Evolutionary conservation across 495 filamentous ascomycete genomes (phyloP).

Genomic region (Patellaria atrata): DNA sequence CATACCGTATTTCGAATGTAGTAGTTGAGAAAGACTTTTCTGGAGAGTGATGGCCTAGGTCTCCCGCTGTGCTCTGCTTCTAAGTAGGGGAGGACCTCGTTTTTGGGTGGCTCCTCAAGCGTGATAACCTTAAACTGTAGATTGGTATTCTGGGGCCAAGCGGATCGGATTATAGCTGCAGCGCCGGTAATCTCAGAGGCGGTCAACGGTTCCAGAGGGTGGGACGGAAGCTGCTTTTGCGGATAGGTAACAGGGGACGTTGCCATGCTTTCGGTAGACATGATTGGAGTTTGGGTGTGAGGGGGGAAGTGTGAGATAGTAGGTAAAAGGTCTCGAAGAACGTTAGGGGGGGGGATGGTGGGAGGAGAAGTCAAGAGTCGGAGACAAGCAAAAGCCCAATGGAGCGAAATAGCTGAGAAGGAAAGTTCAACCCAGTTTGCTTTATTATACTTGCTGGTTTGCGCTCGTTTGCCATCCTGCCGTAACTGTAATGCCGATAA

Average conservation of each 20-base stretch:
- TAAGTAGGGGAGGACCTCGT: slow-evolving; percentile 38
- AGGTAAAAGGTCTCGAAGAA: background rate
- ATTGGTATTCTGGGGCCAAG: slow-evolving; percentile 37
- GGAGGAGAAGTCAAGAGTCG: background rate
- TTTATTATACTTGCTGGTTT: no score
- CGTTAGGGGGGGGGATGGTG: background rate
- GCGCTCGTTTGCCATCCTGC: no score
- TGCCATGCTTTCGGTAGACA: slow-evolving; percentile 16
- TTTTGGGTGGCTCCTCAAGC: slow-evolving; percentile 50
- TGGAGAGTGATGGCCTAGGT: slow-evolving; percentile 31
- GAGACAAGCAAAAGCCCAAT: no score
- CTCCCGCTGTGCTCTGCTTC: slow-evolving; percentile 28
- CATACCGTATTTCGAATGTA: slow-evolving; percentile 47
- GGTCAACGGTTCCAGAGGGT: slow-evolving; percentile 47
- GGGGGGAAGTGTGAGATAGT: background rate
- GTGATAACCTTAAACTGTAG: slow-evolving; percentile 54
- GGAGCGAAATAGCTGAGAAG: no score
- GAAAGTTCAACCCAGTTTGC: no score
- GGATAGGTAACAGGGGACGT: slow-evolving; percentile 5
- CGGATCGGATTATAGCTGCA: slow-evolving; percentile 29
- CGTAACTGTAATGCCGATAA: no score
- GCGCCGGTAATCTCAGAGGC: slow-evolving; percentile 39
- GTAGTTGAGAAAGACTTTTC: slow-evolving; percentile 44
- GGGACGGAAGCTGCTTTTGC: slow-evolving; percentile 19
- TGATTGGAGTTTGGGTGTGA: slow-evolving; percentile 2